These are phyloP conservation scores for Trichosporon faecale DNA, from an alignment of 1,284 basidiomycete species.

Conservation along the genomic window DNA sequence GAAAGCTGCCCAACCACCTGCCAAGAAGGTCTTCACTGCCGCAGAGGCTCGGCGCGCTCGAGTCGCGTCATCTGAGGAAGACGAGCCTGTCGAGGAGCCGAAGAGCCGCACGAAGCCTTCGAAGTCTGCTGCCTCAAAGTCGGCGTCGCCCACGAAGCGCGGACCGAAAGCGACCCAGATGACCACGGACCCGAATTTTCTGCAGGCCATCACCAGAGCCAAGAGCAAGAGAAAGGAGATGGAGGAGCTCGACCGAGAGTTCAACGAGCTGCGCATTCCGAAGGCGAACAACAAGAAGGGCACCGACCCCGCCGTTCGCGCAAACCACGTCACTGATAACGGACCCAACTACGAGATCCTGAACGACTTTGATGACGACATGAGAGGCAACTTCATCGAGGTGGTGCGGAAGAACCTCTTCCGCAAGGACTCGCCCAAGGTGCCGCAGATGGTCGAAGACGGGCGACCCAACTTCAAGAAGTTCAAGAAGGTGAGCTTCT, in stretches of 20 bases:
- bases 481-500: slow-evolving; percentile 67
- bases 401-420: slow-evolving; percentile 57
- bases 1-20: neutral
- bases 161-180: slow-evolving; percentile 23
- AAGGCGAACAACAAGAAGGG: slow-evolving; percentile 60
- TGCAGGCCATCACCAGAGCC: slow-evolving; percentile 39
- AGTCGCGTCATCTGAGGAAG: slow-evolving; percentile 18
- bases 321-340: neutral
- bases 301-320: slow-evolving; percentile 17
- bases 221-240: slow-evolving; percentile 38
- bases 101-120: neutral
- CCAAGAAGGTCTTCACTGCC: neutral
- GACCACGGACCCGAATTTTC: slow-evolving; percentile 43
- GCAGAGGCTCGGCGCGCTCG: neutral
- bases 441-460: slow-evolving; percentile 50
- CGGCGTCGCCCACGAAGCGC: neutral
- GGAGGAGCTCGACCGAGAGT: slow-evolving; percentile 73
- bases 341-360: slow-evolving; percentile 53
- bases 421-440: slow-evolving; percentile 53
- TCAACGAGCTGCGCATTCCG: slow-evolving; percentile 73
- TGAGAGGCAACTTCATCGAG: slow-evolving; percentile 81
- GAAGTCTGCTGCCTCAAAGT: neutral
- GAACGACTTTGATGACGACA: slow-evolving; percentile 69
- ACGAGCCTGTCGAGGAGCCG: slow-evolving; percentile 26
- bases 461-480: slow-evolving; percentile 76